These are phyloP conservation scores for Chimonanthus praecox DNA, from an alignment of 164 flowering plant species.

Conservation along the genomic window DNA sequence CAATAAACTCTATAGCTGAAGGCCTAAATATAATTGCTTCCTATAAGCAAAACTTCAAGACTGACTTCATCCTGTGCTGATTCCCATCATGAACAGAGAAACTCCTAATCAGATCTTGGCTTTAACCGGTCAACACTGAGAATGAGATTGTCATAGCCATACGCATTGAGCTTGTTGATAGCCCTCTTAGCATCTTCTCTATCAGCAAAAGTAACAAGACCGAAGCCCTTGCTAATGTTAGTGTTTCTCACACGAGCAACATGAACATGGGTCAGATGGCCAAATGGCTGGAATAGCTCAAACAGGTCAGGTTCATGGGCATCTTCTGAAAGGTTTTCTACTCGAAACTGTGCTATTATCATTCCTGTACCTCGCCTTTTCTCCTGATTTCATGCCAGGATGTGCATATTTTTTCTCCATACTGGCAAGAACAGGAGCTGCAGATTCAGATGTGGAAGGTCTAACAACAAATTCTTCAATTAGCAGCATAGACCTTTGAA, in stretches of 20 bases:
- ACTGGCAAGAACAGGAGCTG: conserved; percentile 23
- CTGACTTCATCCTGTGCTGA: not conserved
- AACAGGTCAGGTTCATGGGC: conserved; percentile 47
- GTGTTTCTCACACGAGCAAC: conserved; percentile 50
- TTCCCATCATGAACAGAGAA: not conserved
- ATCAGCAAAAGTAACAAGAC: conserved; percentile 47
- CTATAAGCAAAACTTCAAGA: not conserved
- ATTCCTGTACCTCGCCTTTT: conserved; percentile 33
- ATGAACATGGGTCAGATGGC: conserved; percentile 35
- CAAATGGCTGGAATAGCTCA: conserved; percentile 51
- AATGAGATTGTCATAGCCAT: conserved; percentile 60
- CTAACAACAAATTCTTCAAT: conserved; percentile 30
- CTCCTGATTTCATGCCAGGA: conserved; percentile 36
- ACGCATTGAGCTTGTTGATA: conserved; percentile 21
- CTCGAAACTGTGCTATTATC: conserved; percentile 47
- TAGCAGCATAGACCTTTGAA: conserved; percentile 61
- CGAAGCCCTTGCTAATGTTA: conserved; percentile 46
- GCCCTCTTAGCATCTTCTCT: conserved; percentile 63
- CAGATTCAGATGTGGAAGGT: conserved; percentile 32
- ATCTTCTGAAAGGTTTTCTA: conserved; percentile 50
- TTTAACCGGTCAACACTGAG: conserved; percentile 67
- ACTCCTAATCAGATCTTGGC: conserved; percentile 41
- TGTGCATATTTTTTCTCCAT: conserved; percentile 48
- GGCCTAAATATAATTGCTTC: too few relatives aligned
- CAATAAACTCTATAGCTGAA: too few relatives aligned